Evolutionary conservation across 2,329 filamentous ascomycete genomes (phyloP).

Genomic region (Albifimbria verrucaria): DNA sequence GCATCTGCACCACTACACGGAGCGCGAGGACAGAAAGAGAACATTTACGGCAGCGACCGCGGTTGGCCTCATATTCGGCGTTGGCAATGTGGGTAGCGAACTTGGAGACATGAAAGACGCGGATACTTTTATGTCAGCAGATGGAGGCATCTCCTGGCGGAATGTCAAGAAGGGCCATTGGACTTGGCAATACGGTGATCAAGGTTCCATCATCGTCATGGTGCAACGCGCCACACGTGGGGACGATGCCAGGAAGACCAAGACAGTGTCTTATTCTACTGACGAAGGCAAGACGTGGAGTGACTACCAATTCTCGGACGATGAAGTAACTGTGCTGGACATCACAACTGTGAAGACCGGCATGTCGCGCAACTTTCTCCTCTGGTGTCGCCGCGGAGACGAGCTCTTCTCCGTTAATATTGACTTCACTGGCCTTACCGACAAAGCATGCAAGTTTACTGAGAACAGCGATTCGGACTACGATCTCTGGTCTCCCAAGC

Average conservation of each 20-base stretch:
- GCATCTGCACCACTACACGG: constrained; percentile 94
- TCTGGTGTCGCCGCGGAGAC: constrained; percentile 70
- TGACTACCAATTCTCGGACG: constrained; percentile 68
- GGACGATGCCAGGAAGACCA: constrained; percentile 60
- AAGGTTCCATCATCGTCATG: constrained; percentile 88
- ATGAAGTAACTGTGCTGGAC: constrained; percentile 70
- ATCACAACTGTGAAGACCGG: constrained; percentile 89
- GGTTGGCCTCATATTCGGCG: constrained; percentile 84
- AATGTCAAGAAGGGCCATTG: constrained; percentile 83
- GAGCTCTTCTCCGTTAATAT: constrained; percentile 74
- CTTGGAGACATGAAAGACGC: constrained; percentile 67
- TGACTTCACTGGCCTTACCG: constrained; percentile 80
- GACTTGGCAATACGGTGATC: constrained; percentile 94
- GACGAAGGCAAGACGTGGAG: constrained; percentile 81
- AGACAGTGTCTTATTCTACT: constrained; percentile 69
- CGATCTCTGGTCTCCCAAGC: constrained; percentile 80
- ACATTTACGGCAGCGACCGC: constrained; percentile 87
- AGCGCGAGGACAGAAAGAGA: constrained; percentile 75
- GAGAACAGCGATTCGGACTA: constrained; percentile 68
- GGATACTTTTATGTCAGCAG: constrained; percentile 85
- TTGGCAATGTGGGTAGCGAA: constrained; percentile 80
- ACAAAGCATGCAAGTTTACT: constrained; percentile 67
- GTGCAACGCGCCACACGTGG: constrained; percentile 69
- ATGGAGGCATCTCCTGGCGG: constrained; percentile 88
- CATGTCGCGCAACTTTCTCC: constrained; percentile 82